These are phyloP conservation scores for Cladorrhinum sp. DNA, from an alignment of 2,329 filamentous ascomycete genomes.

Conservation along the genomic window DNA sequence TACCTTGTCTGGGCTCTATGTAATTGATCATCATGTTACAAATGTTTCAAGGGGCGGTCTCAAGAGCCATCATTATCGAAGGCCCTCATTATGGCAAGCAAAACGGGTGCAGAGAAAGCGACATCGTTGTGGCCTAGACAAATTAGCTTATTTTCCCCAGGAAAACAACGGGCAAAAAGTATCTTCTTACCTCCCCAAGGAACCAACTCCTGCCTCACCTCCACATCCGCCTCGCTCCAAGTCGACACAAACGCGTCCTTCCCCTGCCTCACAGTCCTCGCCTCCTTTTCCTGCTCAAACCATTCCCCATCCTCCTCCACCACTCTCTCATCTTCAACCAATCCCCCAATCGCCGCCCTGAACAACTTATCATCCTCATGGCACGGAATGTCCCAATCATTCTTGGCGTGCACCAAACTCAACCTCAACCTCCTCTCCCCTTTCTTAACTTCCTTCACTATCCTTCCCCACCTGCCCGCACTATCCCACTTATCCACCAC, in stretches of 20 bases:
- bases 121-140: conserved; percentile 65
- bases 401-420: conserved; percentile 71
- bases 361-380: conserved; percentile 65
- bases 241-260: conserved; percentile 48
- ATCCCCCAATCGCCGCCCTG: conserved; percentile 53
- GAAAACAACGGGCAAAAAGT: neutral
- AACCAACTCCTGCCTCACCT: conserved; percentile 53
- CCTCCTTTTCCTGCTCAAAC: conserved; percentile 38
- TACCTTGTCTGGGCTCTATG: neutral
- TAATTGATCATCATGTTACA: neutral
- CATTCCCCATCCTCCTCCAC: conserved; percentile 35
- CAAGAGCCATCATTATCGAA: conserved; percentile 42
- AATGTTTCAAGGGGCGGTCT: neutral
- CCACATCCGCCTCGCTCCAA: conserved; percentile 44
- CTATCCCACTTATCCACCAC: conserved; percentile 84
- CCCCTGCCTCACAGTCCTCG: conserved; percentile 42
- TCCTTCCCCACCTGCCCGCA: conserved; percentile 58
- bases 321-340: conserved; percentile 32
- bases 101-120: conserved; percentile 61
- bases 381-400: conserved; percentile 82
- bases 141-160: conserved; percentile 13
- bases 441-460: conserved; percentile 49
- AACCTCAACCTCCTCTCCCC: conserved; percentile 53
- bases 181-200: conserved; percentile 51
- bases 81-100: conserved; percentile 61